phyloP scores from a whole-genome alignment of 257 asterid species.

The Lithospermum erythrorhizon region DNA sequence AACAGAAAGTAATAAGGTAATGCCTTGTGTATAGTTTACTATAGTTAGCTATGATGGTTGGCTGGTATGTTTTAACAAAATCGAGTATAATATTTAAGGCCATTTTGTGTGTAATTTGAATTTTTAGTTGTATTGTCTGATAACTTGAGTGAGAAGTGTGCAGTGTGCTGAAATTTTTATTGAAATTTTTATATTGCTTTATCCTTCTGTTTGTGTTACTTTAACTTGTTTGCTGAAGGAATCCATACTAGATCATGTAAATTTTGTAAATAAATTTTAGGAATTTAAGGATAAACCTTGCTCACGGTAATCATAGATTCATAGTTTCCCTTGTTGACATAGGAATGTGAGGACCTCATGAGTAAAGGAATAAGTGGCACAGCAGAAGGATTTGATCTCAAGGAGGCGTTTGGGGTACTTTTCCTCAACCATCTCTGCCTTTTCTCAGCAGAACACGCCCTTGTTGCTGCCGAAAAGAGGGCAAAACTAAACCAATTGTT shows the following conservation, averaged over 20 bases:
- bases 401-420: constrained; percentile 75
- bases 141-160: neutral
- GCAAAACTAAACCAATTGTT: constrained; percentile 51
- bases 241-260: no score
- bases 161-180: no score
- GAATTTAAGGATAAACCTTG: neutral
- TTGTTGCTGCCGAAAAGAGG: constrained; percentile 83
- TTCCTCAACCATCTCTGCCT: constrained; percentile 39
- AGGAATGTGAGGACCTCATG: constrained; percentile 89
- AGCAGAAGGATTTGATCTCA: constrained; percentile 86
- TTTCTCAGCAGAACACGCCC: constrained; percentile 53
- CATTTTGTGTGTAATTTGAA: neutral
- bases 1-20: no score
- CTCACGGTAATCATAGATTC: neutral
- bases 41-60: no score
- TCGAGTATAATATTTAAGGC: no score
- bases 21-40: no score
- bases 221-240: no score
- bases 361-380: constrained; percentile 65
- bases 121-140: neutral
- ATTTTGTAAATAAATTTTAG: no score
- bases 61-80: no score
- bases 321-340: neutral
- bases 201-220: no score
- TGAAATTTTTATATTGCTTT: no score